A percentile compares a stretch with the other conserved stretches of the same genome.
Evolutionary conservation across 1,284 basidiomycete species (phyloP).

Genomic region (Phylloboletellus chloephorus): DNA sequence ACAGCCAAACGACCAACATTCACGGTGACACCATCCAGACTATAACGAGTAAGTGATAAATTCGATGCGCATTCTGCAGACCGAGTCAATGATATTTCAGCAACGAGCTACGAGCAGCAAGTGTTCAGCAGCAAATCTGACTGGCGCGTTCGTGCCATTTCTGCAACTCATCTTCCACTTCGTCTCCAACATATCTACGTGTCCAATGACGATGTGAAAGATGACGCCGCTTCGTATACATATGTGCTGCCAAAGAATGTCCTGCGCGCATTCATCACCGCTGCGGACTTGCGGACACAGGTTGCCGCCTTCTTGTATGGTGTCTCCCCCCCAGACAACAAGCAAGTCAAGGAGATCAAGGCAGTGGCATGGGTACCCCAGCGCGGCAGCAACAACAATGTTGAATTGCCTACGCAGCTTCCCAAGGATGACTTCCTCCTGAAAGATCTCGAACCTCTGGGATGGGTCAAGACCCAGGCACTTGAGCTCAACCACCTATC

Average conservation of each 20-base stretch:
- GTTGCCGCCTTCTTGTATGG: slow-evolving; percentile 95
- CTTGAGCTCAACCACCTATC: slow-evolving; percentile 90
- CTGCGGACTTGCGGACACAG: slow-evolving; percentile 93
- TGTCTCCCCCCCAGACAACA: slow-evolving; percentile 89
- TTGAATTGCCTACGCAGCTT: slow-evolving; percentile 82
- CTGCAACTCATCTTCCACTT: slow-evolving; percentile 92
- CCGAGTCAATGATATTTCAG: slow-evolving; percentile 33
- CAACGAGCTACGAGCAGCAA: slow-evolving; percentile 97
- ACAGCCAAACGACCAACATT: slow-evolving; percentile 89
- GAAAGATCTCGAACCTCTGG: slow-evolving; percentile 91
- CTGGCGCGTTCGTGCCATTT: slow-evolving; percentile 96
- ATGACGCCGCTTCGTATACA: slow-evolving; percentile 90
- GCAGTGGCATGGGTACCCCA: slow-evolving; percentile 95
- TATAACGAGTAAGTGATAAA: slow-evolving; percentile 69
- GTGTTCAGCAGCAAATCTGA: slow-evolving; percentile 98
- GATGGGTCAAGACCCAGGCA: slow-evolving; percentile 97
- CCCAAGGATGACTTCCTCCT: slow-evolving; percentile 93
- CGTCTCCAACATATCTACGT: slow-evolving; percentile 98
- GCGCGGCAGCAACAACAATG: slow-evolving; percentile 89
- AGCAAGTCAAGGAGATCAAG: slow-evolving; percentile 98
- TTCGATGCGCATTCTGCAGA: not conserved
- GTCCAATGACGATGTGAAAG: slow-evolving; percentile 97
- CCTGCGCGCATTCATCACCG: slow-evolving; percentile 89
- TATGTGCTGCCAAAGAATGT: slow-evolving; percentile 98
- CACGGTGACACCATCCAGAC: slow-evolving; percentile 97